A percentile compares a stretch with the other conserved stretches of the same genome.
phyloP scores from a whole-genome alignment of 305 asterid genomes.

The Solanum hybrid region DNA sequence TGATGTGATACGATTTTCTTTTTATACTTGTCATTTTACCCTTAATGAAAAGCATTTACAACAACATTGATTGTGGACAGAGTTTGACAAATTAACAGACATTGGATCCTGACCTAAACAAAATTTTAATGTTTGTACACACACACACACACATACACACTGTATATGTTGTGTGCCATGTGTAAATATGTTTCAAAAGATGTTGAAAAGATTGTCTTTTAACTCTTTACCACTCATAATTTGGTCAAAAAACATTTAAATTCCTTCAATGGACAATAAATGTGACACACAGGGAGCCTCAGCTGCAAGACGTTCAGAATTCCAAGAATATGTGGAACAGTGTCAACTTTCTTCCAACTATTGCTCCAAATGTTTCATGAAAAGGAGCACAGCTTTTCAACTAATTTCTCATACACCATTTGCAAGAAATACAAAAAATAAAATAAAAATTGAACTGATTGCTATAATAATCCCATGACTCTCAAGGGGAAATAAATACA shows the following conservation, averaged over 20 bases:
- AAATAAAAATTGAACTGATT: background rate
- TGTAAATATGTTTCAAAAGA: background rate
- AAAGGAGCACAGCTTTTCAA: background rate
- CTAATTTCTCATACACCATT: background rate
- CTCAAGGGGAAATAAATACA: conserved; percentile 1
- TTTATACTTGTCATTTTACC: background rate
- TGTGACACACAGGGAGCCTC: background rate
- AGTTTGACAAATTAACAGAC: background rate
- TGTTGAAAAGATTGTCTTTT: background rate
- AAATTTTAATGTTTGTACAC: background rate
- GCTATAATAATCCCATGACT: background rate
- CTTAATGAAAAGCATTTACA: background rate
- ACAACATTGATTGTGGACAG: background rate
- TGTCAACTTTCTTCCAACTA: background rate
- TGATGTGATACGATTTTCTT: background rate
- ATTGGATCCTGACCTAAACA: background rate
- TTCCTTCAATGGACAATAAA: background rate
- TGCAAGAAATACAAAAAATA: background rate
- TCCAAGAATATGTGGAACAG: background rate
- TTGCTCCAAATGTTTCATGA: background rate
- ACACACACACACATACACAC: background rate
- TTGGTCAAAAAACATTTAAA: background rate
- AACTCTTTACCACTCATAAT: background rate
- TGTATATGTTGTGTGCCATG: background rate
- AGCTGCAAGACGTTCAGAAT: background rate